Conservation (phyloP, 306 rosid species). For the Vachellia pachyceras region DNA sequence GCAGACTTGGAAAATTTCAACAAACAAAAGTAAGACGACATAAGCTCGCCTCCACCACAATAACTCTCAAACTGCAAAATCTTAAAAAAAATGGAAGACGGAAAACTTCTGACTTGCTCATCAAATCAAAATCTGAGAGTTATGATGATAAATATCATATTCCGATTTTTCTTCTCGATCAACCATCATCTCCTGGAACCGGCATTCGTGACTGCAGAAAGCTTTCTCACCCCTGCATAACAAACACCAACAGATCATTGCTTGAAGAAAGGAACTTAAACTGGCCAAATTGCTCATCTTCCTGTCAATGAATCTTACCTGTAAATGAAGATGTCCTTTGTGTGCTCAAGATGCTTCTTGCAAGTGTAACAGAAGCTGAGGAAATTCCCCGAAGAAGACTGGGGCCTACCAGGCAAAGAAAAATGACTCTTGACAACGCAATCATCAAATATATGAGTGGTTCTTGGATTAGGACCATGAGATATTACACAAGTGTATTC, state of each 20-base stretch:
- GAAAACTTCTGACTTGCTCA: conserved; percentile 33
- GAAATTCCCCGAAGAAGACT: conserved; percentile 46
- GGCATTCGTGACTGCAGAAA: conserved; percentile 85
- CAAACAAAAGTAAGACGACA: neutral
- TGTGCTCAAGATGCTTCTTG: conserved; percentile 78
- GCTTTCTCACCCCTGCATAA: conserved; percentile 90
- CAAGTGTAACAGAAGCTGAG: conserved; percentile 91
- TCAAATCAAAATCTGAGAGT: conserved; percentile 4
- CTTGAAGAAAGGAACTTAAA: neutral
- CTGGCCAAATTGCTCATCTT: neutral
- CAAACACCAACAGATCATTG: neutral
- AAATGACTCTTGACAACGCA: conserved; percentile 59
- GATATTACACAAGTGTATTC: conserved; percentile 86
- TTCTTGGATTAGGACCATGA: conserved; percentile 77
- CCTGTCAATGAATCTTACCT: conserved; percentile 47
- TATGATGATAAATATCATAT: conserved; percentile 40
- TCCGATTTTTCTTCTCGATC: conserved; percentile 58
- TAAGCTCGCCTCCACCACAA: conserved; percentile 12
- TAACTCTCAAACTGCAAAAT: neutral
- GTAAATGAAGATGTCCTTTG: conserved; percentile 83
- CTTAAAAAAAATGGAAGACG: conserved; percentile 37
- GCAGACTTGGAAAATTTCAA: neutral
- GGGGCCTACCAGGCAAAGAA: conserved; percentile 44
- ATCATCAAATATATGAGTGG: conserved; percentile 83
- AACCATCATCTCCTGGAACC: conserved; percentile 74